Conservation (phyloP, 768 basidiomycete species). For the Suillus placidus region DNA sequence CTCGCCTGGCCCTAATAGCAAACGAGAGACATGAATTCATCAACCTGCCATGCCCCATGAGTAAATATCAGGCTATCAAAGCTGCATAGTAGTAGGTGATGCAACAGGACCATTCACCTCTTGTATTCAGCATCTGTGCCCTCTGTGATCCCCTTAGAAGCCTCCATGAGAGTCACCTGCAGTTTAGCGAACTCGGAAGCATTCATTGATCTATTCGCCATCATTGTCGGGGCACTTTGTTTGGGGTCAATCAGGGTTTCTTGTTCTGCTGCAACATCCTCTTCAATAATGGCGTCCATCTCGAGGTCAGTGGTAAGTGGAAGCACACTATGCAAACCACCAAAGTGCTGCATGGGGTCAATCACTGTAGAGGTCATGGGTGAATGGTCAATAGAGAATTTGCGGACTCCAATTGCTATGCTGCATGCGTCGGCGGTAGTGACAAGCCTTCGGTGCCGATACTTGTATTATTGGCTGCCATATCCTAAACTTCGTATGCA, state of each 20-base stretch:
- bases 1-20: neutral
- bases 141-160: slow-evolving; percentile 37
- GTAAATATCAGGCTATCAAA: slow-evolving; percentile 5
- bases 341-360: neutral
- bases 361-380: neutral
- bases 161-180: slow-evolving; percentile 21
- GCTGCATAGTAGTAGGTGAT: neutral
- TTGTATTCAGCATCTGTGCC: slow-evolving; percentile 23
- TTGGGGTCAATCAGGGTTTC: neutral
- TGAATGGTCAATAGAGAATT: neutral
- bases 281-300: neutral
- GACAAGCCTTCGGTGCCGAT: neutral
- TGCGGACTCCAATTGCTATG: too few relatives aligned
- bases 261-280: neutral
- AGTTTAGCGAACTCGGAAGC: neutral
- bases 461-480: neutral
- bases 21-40: neutral
- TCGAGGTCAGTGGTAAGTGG: neutral
- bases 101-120: neutral
- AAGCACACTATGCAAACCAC: neutral
- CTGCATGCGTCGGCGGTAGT: too few relatives aligned
- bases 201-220: neutral
- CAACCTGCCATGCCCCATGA: slow-evolving; percentile 3
- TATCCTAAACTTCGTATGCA: neutral
- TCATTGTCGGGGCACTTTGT: neutral